These are phyloP conservation scores for Populus pruinosa DNA, from an alignment of 345 rosid species.

Conservation along the genomic window DNA sequence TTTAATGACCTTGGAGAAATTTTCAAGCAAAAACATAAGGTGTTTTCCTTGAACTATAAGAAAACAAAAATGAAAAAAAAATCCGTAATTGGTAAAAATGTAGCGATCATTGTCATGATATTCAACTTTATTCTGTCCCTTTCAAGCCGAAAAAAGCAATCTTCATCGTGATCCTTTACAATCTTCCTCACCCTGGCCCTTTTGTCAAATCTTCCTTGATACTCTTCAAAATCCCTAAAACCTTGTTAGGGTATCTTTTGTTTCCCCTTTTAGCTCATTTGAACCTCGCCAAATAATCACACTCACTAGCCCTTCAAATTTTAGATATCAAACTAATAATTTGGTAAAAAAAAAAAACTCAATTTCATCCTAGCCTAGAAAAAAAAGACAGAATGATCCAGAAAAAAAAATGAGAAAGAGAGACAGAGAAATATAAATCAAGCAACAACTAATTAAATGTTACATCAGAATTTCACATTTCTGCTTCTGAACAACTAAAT, in stretches of 20 bases:
- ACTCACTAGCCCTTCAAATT: neutral
- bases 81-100: constrained; percentile 7
- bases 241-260: constrained; percentile 13
- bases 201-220: constrained; percentile 32
- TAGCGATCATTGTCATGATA: constrained; percentile 15
- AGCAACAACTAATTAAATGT: neutral
- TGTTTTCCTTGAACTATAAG: neutral
- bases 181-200: neutral
- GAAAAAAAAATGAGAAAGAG: neutral
- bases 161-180: constrained; percentile 23
- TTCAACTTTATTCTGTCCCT: constrained; percentile 27
- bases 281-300: neutral
- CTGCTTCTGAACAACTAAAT: constrained; percentile 19
- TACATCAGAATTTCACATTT: constrained; percentile 17
- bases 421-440: neutral
- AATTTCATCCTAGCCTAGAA: neutral
- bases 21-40: neutral
- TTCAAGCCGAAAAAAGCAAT: constrained; percentile 26
- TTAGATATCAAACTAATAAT: neutral
- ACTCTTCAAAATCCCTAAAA: constrained; percentile 25
- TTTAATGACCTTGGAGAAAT: neutral
- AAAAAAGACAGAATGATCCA: neutral
- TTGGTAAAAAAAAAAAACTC: neutral
- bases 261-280: constrained; percentile 10
- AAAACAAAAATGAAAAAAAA: neutral